Evolutionary conservation across 2,329 filamentous ascomycete genomes (phyloP), one percentile per base, ranked within the genome.

Genomic region (Macrophomina phaseolina): DNA sequence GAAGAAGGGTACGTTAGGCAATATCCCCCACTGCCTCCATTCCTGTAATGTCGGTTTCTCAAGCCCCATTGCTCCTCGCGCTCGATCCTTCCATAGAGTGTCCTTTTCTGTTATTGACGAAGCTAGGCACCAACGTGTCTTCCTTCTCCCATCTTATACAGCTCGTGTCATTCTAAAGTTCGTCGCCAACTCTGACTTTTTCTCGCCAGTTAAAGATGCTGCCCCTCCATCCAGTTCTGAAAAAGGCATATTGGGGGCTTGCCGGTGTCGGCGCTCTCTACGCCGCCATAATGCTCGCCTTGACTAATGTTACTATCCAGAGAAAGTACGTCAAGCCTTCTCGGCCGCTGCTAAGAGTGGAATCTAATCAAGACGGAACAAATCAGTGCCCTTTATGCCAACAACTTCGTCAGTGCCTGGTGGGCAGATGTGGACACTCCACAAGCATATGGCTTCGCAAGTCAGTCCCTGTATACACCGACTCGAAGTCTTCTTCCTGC

Each of bases 381-480:
- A 9, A 14, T 60, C 71, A 96, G 93, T 75, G 89, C 91, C 30
- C 78, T 97, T 5, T 99, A 98, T 76, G 89, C 90, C 34, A 90
- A 98, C 79, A 91, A 90, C 69, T 77, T 97, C 71, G 90, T 93
- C 69, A 90, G 89, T 2, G 83, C 87, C 3, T 87, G 85, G 76
- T 93, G 88, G 86, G 84, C 90, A 70, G 87, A 96, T 75, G 77
- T 94, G 51, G 87, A 93, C 69, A 84, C 89, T 67, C 92, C 93
- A 0, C 91, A 97, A 75, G 85, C 86, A 70, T 97, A 93, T 84
- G 94, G 94, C 0, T 97, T 97, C 78, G 88, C 92, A 64, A 91
- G 92, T 94, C 5, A 14, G 58, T 46, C 28, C 58, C 46, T 14
- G 36, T 36, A 62, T 23, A 52, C 18, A 11, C n/a, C n/a, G 11